These are phyloP conservation scores for Phaseolus lunatus DNA, from an alignment of 306 rosid species.

Conservation along the genomic window DNA sequence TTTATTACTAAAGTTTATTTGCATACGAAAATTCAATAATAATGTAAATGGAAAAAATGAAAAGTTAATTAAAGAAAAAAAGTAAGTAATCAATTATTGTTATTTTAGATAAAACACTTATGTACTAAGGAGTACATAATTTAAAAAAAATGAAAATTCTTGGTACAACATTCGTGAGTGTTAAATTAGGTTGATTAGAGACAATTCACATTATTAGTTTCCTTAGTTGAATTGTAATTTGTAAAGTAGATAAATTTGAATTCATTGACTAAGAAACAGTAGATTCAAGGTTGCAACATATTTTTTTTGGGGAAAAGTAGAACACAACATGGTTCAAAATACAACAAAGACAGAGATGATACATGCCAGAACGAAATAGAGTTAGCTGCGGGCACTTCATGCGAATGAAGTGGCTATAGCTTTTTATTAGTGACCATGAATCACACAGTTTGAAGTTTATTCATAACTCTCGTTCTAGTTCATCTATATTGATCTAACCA, in stretches of 20 bases:
- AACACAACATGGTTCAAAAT: background rate
- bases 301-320: too few species aligned
- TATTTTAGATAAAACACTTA: too few species aligned
- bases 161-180: too few species aligned
- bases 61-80: background rate
- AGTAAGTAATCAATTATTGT: background rate
- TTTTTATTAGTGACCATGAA: conserved; percentile 28
- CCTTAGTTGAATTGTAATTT: too few species aligned
- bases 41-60: background rate
- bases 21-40: background rate
- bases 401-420: conserved; percentile 14
- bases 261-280: too few species aligned
- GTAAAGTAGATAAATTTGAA: too few species aligned
- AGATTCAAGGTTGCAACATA: too few species aligned
- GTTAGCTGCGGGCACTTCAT: background rate
- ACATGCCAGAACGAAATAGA: background rate
- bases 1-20: background rate
- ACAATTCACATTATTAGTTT: too few species aligned
- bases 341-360: background rate
- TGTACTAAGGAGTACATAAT: too few species aligned
- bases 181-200: too few species aligned
- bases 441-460: background rate
- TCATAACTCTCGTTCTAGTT: background rate
- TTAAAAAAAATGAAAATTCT: too few species aligned
- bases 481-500: conserved; percentile 35